Evolutionary conservation across 345 rosid species (phyloP), one percentile per base, ranked within the genome.

Genomic region (Murraya paniculata): DNA sequence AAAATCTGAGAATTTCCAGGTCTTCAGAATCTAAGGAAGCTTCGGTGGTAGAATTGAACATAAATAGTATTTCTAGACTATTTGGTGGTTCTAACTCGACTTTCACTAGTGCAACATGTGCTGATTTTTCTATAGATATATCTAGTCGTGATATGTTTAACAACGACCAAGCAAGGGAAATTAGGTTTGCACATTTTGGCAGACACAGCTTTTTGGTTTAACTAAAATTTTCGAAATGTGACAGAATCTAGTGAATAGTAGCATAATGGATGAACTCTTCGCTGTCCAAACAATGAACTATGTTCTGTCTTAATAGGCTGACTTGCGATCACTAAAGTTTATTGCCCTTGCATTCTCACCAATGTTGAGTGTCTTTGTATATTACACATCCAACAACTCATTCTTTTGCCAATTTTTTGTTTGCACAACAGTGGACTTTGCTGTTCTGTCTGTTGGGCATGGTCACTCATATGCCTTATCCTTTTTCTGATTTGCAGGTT

Each of bases 401-500:
- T 57, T 56, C 56, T 7, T 31, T 24, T 73, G 4, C 22, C 36
- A 35, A 18, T 70, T 24, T 25, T 5, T 5, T 2, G 58, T 62
- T 28, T 61, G 59, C 19, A 25, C 2, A 8, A 61, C 13, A 45
- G 50, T 11, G 5, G 53, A 39, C 35, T 59, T 59, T 27, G 7
- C 68, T n/a, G 13, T 14, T 45, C 60, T 38, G 56, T n/a, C 5
- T 36, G 45, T 9, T 67, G 64, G 19, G 65, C 38, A 53, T 64
- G 11, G 3, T 65, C 27, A 33, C 78, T 50, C 53, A 35, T 33
- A 8, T n/a, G 36, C 28, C 28, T n/a, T 9, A 25, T 53, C 1
- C 27, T 68, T 64, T 60, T 18, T 74, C 60, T 28, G 74, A 41
- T 81, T 24, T 86, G 81, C 84, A 95, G 98, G 87, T 85, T 6